These are phyloP conservation scores for Phytopythium ostracodes DNA, from an alignment of 352 stramenopile genomes.

Conservation along the genomic window DNA sequence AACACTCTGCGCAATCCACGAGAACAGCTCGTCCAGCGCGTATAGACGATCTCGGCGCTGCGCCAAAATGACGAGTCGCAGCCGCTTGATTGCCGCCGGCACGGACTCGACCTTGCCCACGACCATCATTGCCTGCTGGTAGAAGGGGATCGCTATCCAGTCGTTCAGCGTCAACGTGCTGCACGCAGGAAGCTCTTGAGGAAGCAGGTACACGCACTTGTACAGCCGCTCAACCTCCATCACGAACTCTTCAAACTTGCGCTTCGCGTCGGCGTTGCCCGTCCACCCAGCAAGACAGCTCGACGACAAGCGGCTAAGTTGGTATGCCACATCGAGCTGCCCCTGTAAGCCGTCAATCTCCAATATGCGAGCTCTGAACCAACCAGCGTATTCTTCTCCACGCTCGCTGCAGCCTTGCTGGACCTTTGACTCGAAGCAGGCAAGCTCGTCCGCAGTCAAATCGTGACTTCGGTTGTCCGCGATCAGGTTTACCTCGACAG, in stretches of 20 bases:
- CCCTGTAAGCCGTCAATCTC: slow-evolving; percentile 58
- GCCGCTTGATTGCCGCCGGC: slow-evolving; percentile 28
- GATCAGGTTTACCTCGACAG: slow-evolving; percentile 22
- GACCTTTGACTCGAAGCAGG: slow-evolving; percentile 28
- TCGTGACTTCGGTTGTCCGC: slow-evolving; percentile 41
- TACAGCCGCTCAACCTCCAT: slow-evolving; percentile 52
- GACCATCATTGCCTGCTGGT: slow-evolving; percentile 53
- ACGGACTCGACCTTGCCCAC: slow-evolving; percentile 19
- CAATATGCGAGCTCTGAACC: slow-evolving; percentile 50
- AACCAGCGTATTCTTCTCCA: slow-evolving; percentile 30
- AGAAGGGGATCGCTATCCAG: slow-evolving; percentile 51
- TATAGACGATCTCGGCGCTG: slow-evolving; percentile 28
- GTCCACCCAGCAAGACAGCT: slow-evolving; percentile 28
- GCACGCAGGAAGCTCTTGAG: slow-evolving; percentile 34
- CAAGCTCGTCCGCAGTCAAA: slow-evolving; percentile 31
- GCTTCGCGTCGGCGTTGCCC: slow-evolving; percentile 18
- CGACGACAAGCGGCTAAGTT: slow-evolving; percentile 33
- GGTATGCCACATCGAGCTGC: slow-evolving; percentile 41
- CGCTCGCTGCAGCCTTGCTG: slow-evolving; percentile 18
- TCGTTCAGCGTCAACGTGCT: slow-evolving; percentile 38
- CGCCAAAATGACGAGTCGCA: slow-evolving; percentile 46
- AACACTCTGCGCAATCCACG: slow-evolving; percentile 36
- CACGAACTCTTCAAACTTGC: slow-evolving; percentile 41
- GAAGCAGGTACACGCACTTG: slow-evolving; percentile 41
- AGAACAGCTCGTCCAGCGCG: slow-evolving; percentile 49